Evolutionary conservation across 1,284 basidiomycete genomes (phyloP).

Genomic region (Ceratobasidium sp.): DNA sequence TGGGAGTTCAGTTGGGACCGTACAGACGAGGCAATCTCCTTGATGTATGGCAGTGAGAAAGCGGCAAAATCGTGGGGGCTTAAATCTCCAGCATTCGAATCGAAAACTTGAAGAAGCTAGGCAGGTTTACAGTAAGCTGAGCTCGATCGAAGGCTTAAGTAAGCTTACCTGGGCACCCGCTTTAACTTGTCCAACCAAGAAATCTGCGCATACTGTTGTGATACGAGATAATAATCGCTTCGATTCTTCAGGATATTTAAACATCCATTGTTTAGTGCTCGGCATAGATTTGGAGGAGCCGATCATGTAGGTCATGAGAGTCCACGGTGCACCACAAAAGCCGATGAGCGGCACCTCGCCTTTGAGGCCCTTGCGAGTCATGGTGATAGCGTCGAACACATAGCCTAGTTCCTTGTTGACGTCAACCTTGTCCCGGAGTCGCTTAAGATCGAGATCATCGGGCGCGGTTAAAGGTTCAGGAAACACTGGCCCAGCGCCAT

Average conservation of each 20-base stretch:
- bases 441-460: constrained; percentile 67
- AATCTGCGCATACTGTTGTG: constrained; percentile 86
- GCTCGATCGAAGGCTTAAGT: constrained; percentile 14
- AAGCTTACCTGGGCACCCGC: constrained; percentile 88
- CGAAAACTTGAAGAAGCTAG: constrained; percentile 93
- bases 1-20: constrained; percentile 64
- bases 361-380: constrained; percentile 78
- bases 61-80: constrained; percentile 83
- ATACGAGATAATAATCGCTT: constrained; percentile 79
- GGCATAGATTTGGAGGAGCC: constrained; percentile 89
- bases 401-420: constrained; percentile 87
- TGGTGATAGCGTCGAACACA: constrained; percentile 88
- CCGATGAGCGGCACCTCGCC: constrained; percentile 94
- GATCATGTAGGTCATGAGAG: constrained; percentile 95
- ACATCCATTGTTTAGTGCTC: constrained; percentile 92
- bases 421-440: constrained; percentile 71
- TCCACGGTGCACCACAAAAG: constrained; percentile 97
- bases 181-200: constrained; percentile 88
- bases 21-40: constrained; percentile 64
- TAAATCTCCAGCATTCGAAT: constrained; percentile 93
- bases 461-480: constrained; percentile 84
- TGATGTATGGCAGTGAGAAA: constrained; percentile 61
- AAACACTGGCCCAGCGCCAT: constrained; percentile 78
- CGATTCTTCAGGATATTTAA: constrained; percentile 85
- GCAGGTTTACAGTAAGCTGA: neutral